Conservation (phyloP, 2,329 filamentous ascomycete species). For the Curvularia lunata region DNA sequence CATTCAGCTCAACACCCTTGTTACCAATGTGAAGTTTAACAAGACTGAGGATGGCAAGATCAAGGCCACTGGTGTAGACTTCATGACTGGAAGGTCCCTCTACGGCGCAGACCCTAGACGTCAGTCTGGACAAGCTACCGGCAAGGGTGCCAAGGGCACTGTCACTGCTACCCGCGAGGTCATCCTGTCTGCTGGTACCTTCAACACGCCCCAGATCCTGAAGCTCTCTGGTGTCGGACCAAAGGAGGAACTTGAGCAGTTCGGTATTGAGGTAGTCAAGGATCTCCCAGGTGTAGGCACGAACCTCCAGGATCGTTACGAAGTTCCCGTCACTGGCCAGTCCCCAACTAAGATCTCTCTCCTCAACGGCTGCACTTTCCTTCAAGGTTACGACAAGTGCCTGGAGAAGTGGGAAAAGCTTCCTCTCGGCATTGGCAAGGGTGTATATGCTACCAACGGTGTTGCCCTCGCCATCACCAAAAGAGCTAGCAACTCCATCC, state of each 20-base stretch:
- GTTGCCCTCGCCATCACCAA: conserved; percentile 57
- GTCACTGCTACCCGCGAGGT: conserved; percentile 36
- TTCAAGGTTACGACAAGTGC: conserved; percentile 51
- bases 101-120: conserved; percentile 49
- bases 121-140: conserved; percentile 18
- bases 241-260: conserved; percentile 57
- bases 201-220: conserved; percentile 69
- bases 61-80: conserved; percentile 54
- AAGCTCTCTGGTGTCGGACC: conserved; percentile 68
- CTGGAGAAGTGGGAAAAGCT: conserved; percentile 52
- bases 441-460: conserved; percentile 59
- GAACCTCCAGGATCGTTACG: conserved; percentile 69
- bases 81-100: conserved; percentile 47
- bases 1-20: conserved; percentile 65
- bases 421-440: conserved; percentile 42
- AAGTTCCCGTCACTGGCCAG: conserved; percentile 54
- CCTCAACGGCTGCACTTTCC: conserved; percentile 51
- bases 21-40: conserved; percentile 70
- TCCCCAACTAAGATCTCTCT: conserved; percentile 42
- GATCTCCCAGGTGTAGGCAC: conserved; percentile 68
- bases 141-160: conserved; percentile 31
- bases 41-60: conserved; percentile 61
- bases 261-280: conserved; percentile 61
- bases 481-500: conserved; percentile 46
- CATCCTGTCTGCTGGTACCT: conserved; percentile 56